Base-by-base conservation (phyloP, 768 basidiomycete species). In the Serendipita vermifera region DNA sequence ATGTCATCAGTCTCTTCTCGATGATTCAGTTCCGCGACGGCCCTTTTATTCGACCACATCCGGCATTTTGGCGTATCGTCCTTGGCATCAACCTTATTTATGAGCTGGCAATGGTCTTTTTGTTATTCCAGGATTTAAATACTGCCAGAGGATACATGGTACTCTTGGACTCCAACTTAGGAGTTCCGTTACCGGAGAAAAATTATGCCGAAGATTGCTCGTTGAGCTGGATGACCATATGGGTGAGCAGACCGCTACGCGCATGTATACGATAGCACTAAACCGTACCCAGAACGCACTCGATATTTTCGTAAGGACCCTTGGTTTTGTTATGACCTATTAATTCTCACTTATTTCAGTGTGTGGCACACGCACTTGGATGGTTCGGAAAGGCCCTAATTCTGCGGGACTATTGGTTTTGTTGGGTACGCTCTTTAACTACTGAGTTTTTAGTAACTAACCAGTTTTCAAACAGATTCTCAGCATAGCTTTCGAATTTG, bases 311-410 rank as follows among this genome's bases (percentile, higher is more conserved):
- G 46, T 51, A 51, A 29, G 46, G 17, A 51, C 22, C 4, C 9
- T 6, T 20, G 4, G n/a, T 51, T 9, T 29, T 29, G 7, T 15
- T 4, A 17, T 9, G 9, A 20, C 7, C 14, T 17, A 15, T n/a
- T n/a, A n/a, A n/a, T n/a, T n/a, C 27, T 29, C 7, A 51, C 15
- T n/a, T 7, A 7, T 51, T 29, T 7, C 22, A 51, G 46, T 90
- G 87, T 63, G 61, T 91, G 15, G 88, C 88, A 27, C 88, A 92
- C 66, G 71, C 87, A 35, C 66, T 91, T 46, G 88, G 88, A 3
- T 92, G 88, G 88, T 91, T 88, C 66, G 87, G 88, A 38, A 92
- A 92, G 68, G 88, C 89, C 3, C 77, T 91, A 75, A 83, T 92
- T 62, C 68, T 92, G 64, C 79, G 89, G 22, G 89, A 92, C 64